Evolutionary conservation across 805 yeast species (phyloP).

Genomic region (Lipomyces starkeyi): DNA sequence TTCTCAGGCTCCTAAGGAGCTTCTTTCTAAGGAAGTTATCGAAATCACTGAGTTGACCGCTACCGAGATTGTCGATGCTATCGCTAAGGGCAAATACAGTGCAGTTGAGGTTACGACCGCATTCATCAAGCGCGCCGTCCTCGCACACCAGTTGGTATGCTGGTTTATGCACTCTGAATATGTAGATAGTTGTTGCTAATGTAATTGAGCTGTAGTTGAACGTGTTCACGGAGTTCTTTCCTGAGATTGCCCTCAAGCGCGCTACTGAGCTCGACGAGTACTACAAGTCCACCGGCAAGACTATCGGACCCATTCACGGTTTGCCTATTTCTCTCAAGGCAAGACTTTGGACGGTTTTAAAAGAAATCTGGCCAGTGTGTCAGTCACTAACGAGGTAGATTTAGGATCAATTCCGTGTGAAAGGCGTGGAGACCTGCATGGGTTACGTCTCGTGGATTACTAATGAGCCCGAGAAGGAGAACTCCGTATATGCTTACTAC

Average conservation of each 20-base stretch:
- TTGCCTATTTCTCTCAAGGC: constrained; percentile 64
- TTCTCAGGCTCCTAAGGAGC: constrained; percentile 33
- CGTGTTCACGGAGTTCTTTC: constrained; percentile 52
- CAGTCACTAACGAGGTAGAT: neutral
- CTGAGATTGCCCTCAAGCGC: constrained; percentile 61
- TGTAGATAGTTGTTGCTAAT: neutral
- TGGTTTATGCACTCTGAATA: constrained; percentile 33
- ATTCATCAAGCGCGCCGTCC: constrained; percentile 62
- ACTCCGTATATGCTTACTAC: constrained; percentile 43
- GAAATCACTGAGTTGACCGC: constrained; percentile 42
- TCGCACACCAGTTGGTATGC: constrained; percentile 60
- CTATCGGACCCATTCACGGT: constrained; percentile 70
- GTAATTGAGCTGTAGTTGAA: constrained; percentile 31
- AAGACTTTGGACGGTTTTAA: neutral
- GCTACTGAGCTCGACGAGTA: constrained; percentile 64
- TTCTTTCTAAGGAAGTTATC: constrained; percentile 39
- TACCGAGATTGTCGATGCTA: constrained; percentile 35
- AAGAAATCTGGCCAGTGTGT: neutral
- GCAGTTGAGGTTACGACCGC: constrained; percentile 58
- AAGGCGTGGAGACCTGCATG: constrained; percentile 56
- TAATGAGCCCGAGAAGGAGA: constrained; percentile 44
- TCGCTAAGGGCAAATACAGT: constrained; percentile 47
- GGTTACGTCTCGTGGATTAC: constrained; percentile 57
- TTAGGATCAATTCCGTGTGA: constrained; percentile 53
- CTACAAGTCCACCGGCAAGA: constrained; percentile 52